A percentile compares a stretch with the other conserved stretches of the same genome.
phyloP scores from a whole-genome alignment of 768 basidiomycete genomes.

The Hortiboletus campestris region DNA sequence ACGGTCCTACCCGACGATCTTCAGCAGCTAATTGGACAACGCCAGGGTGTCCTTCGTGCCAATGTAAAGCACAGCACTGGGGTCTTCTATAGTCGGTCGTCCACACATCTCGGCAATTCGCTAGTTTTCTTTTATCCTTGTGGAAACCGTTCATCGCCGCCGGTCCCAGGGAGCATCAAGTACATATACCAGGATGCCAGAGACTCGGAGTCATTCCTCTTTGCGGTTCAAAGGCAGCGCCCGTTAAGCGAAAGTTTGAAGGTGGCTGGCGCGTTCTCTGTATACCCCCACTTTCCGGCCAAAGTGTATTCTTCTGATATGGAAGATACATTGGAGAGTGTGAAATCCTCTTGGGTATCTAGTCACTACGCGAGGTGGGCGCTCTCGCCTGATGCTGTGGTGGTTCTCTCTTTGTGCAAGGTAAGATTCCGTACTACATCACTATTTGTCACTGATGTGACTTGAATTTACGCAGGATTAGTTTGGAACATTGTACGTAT shows the following conservation, averaged over 20 bases:
- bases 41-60: background rate
- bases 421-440: background rate
- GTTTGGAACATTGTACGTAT: too few species aligned
- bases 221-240: background rate
- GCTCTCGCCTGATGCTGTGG: background rate
- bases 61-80: background rate
- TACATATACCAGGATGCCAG: background rate
- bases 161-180: conserved; percentile 7
- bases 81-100: background rate
- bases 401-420: background rate
- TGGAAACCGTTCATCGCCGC: background rate
- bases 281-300: conserved; percentile 3
- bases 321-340: background rate
- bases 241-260: background rate
- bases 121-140: conserved; percentile 8
- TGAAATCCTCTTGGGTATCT: background rate
- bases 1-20: background rate
- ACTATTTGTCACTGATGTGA: background rate
- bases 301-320: background rate
- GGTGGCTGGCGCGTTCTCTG: background rate
- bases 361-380: background rate
- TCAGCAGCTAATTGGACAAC: background rate
- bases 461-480: background rate
- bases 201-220: background rate
- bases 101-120: conserved; percentile 8